phyloP scores from a whole-genome alignment of 352 stramenopile species.

The Phytopythium sindhum region DNA sequence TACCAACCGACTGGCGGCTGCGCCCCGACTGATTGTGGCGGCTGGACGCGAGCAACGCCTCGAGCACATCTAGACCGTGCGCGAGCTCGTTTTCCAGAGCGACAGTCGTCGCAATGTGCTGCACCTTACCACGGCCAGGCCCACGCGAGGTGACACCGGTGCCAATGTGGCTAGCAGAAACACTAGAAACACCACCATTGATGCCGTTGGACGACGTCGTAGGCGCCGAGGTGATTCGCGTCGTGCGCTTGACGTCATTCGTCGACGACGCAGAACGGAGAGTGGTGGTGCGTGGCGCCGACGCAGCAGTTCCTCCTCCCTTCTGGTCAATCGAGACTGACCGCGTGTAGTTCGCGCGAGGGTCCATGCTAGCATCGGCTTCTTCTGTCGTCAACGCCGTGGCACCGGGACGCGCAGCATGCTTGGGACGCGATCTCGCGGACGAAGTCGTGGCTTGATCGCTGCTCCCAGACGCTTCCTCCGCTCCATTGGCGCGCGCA shows the following conservation, averaged over 20 bases:
- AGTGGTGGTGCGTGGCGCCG: neutral
- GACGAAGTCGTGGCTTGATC: conserved; percentile 3
- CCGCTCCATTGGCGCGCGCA: conserved; percentile 23
- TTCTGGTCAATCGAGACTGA: conserved; percentile 7
- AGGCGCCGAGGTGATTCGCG: conserved; percentile 23
- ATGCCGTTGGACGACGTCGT: conserved; percentile 5
- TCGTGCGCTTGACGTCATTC: conserved; percentile 15
- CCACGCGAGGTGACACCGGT: conserved; percentile 13
- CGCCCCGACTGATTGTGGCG: neutral
- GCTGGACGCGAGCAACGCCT: conserved; percentile 45
- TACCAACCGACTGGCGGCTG: conserved; percentile 4
- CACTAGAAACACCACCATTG: neutral
- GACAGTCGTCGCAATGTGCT: conserved; percentile 66
- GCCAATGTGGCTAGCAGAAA: neutral
- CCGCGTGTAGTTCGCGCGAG: conserved; percentile 8
- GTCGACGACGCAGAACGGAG: conserved; percentile 6
- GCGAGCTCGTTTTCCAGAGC: conserved; percentile 75
- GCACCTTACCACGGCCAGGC: conserved; percentile 31
- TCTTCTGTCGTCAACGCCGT: conserved; percentile 2
- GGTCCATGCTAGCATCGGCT: conserved; percentile 1
- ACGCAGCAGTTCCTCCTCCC: neutral
- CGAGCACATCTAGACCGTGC: conserved; percentile 58
- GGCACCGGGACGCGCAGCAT: neutral
- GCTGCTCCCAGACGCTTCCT: neutral
- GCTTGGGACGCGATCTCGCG: conserved; percentile 2